Conservation (phyloP, 202 grass and related monocot genomes). For the Setaria italica region DNA sequence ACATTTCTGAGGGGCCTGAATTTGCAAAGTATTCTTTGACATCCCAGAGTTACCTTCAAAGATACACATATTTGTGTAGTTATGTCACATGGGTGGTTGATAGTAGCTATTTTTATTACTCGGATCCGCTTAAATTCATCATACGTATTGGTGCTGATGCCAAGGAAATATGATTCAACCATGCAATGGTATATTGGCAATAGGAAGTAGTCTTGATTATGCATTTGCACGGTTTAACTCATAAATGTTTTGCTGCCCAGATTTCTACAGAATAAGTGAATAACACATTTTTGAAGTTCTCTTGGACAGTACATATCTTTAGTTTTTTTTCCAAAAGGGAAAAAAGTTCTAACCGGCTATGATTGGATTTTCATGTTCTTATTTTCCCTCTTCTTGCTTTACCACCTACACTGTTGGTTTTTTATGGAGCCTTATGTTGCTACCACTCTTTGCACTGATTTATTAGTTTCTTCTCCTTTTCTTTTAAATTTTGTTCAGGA, state of each 20-base stretch:
- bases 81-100: conserved; percentile 17
- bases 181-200: conserved; percentile 11
- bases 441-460: not conserved
- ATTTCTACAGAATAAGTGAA: not conserved
- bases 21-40: not conserved
- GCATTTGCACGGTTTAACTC: not conserved
- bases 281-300: conserved; percentile 9
- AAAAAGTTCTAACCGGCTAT: conserved; percentile 5
- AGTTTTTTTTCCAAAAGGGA: not conserved
- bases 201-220: not conserved
- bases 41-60: not conserved
- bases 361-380: not conserved
- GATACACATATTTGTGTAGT: conserved; percentile 6
- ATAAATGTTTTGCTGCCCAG: not conserved
- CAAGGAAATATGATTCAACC: not conserved
- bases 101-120: conserved; percentile 2
- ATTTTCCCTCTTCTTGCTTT: conserved; percentile 2
- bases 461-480: not conserved
- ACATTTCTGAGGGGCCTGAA: not conserved
- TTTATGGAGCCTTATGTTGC: not conserved
- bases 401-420: conserved; percentile 1
- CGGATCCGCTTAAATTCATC: not conserved
- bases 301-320: not conserved
- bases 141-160: not conserved
- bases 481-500: conserved; percentile 55